These are phyloP conservation scores for Podospora conica DNA, from an alignment of 495 filamentous ascomycete genomes.

Conservation along the genomic window DNA sequence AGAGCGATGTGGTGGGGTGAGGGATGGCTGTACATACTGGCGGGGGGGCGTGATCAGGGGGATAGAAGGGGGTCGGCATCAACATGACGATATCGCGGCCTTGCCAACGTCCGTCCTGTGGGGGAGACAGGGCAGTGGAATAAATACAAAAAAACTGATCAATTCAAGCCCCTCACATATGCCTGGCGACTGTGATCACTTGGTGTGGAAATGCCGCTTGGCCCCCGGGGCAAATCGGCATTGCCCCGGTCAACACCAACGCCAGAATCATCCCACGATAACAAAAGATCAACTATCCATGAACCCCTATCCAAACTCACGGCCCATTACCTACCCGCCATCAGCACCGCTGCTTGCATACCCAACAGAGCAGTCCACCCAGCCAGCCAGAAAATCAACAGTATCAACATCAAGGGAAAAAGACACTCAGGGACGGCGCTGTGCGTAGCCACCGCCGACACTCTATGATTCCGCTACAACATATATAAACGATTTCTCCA, in stretches of 20 bases:
- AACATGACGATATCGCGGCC: neutral
- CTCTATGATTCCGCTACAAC: neutral
- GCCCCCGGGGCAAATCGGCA: neutral
- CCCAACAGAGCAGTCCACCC: too few relatives aligned
- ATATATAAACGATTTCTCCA: neutral
- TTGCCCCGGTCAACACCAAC: neutral
- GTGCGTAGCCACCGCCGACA: neutral
- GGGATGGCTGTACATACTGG: slow-evolving; percentile 23
- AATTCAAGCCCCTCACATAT: neutral
- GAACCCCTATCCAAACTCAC: neutral
- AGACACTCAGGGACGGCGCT: neutral
- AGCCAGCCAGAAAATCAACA: too few relatives aligned
- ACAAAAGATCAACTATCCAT: too few relatives aligned
- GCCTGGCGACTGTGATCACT: neutral
- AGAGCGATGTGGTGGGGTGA: too few relatives aligned
- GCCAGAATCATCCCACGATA: neutral
- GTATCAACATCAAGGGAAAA: too few relatives aligned
- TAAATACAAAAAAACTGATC: neutral
- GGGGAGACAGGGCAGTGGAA: neutral
- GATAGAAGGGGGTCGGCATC: neutral
- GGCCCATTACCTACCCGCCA: neutral
- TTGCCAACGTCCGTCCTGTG: neutral
- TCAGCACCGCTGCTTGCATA: too few relatives aligned
- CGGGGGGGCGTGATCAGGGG: neutral
- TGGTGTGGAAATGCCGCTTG: neutral